These are phyloP conservation scores for Physaria fendleri DNA, from an alignment of 345 rosid species.

Conservation along the genomic window DNA sequence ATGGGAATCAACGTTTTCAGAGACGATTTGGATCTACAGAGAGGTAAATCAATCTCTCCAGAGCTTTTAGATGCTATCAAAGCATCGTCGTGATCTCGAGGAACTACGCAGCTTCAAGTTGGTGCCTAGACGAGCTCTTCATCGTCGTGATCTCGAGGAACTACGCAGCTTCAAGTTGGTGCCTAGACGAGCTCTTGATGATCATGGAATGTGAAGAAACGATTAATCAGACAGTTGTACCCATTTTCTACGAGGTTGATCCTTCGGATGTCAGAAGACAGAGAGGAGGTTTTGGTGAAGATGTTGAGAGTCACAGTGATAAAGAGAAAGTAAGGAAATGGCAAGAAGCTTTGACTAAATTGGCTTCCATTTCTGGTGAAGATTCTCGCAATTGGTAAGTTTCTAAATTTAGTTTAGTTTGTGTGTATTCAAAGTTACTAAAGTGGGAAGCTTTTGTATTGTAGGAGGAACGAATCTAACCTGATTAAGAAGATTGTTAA, in stretches of 20 bases:
- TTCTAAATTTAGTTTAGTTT: not conserved
- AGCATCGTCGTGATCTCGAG: conserved; percentile 25
- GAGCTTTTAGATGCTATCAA: conserved; percentile 22
- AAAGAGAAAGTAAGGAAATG: conserved; percentile 17
- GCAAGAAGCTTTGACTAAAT: conserved; percentile 19
- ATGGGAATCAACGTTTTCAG: conserved; percentile 22
- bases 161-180: conserved; percentile 30
- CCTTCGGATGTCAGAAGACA: conserved; percentile 23
- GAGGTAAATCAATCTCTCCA: conserved; percentile 18
- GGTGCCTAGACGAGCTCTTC: conserved; percentile 34
- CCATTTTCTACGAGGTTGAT: conserved; percentile 27
- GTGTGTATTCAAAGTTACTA: not conserved
- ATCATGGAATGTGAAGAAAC: conserved; percentile 18
- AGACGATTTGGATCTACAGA: conserved; percentile 21
- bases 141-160: conserved; percentile 23
- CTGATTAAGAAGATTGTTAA: conserved; percentile 22
- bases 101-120: conserved; percentile 24
- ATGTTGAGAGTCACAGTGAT: conserved; percentile 13
- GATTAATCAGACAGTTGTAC: conserved; percentile 2
- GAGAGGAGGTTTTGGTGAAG: conserved; percentile 1
- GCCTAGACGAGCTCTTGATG: conserved; percentile 29
- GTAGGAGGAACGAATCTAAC: conserved; percentile 25
- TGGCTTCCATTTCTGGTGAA: conserved; percentile 23
- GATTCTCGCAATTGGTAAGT: conserved; percentile 29
- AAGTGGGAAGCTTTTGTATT: not conserved